Conservation (phyloP, 306 rosid species). For the Trifolium dubium region DNA sequence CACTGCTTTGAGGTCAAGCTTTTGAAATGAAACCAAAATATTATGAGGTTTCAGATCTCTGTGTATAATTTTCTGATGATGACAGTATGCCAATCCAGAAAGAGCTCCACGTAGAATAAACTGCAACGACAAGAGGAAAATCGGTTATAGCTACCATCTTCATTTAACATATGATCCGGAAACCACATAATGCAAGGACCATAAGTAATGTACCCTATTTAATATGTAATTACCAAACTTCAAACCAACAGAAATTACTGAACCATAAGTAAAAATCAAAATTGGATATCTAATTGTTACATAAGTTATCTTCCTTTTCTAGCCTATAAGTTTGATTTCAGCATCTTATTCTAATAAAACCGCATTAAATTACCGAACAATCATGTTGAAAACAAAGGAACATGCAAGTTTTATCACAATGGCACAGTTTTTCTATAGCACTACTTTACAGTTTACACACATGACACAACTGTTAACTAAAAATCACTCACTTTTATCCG, state of each 20-base stretch:
- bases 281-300: too few species aligned
- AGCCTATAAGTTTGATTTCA: too few species aligned
- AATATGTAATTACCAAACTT: not conserved
- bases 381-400: not conserved
- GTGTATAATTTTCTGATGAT: slow-evolving; percentile 21
- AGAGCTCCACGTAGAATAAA: slow-evolving; percentile 1
- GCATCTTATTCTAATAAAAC: not conserved
- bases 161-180: too few species aligned
- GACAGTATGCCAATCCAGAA: slow-evolving; percentile 13
- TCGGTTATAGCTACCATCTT: not conserved
- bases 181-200: too few species aligned
- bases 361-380: not conserved
- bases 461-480: not conserved
- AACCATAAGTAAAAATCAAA: not conserved
- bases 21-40: not conserved
- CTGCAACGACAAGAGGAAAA: slow-evolving; percentile 15
- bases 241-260: not conserved
- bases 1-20: not conserved
- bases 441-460: not conserved
- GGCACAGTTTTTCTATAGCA: not conserved
- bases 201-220: too few species aligned
- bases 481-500: not conserved
- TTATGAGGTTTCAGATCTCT: slow-evolving; percentile 33
- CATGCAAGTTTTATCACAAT: not conserved
- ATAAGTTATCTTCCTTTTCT: too few species aligned